Conservation (phyloP, 208 protist genomes). For the Acanthamoeba quina region DNA sequence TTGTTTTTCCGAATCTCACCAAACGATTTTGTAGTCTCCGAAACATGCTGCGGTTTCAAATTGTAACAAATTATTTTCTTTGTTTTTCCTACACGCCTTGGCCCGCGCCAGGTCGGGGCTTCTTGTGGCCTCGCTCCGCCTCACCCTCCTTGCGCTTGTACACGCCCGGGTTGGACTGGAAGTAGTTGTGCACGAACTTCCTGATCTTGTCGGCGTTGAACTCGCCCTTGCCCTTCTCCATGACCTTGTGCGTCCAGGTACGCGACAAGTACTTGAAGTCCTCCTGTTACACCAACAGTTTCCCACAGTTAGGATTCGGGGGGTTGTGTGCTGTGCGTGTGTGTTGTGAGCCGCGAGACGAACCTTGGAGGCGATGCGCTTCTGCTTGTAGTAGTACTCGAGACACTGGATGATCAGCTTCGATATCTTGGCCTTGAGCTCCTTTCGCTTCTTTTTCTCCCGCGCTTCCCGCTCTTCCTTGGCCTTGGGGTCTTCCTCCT, state of each 20-base stretch:
- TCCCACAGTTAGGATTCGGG: background rate
- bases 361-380: constrained; percentile 51
- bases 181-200: constrained; percentile 36
- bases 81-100: background rate
- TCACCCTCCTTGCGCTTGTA: constrained; percentile 42
- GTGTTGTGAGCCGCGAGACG: background rate
- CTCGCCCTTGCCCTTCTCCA: constrained; percentile 52
- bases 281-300: constrained; percentile 13
- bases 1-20: no score
- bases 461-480: background rate
- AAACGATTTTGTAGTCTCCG: no score
- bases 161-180: constrained; percentile 49
- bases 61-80: no score
- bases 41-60: no score
- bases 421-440: constrained; percentile 22
- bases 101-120: background rate
- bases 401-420: constrained; percentile 28
- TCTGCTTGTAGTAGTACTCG: constrained; percentile 60
- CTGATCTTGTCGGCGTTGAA: constrained; percentile 50
- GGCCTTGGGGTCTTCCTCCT: constrained; percentile 33
- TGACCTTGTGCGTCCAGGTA: constrained; percentile 42
- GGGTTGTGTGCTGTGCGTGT: no score
- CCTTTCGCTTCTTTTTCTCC: constrained; percentile 43
- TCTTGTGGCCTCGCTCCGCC: background rate
- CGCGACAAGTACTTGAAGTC: constrained; percentile 67